Evolutionary conservation across 148 eudicot genomes (phyloP).

Genomic region (Tetragonia tetragonoides): DNA sequence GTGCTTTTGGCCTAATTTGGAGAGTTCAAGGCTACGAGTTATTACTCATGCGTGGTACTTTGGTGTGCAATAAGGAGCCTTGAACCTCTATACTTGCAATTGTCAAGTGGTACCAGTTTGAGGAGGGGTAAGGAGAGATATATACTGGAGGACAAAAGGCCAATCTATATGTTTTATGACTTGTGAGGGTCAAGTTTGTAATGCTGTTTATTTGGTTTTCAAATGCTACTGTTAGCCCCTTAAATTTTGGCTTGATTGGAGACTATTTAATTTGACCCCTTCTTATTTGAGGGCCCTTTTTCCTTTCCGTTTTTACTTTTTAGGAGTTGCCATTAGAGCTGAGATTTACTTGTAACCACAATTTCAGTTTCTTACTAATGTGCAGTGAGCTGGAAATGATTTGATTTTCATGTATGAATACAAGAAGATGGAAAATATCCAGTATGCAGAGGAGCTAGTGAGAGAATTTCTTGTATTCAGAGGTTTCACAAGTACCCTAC

Average conservation of each 20-base stretch:
- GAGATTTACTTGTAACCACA: background rate
- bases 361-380: background rate
- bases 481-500: constrained; percentile 84
- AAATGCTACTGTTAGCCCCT: background rate
- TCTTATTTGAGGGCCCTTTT: background rate
- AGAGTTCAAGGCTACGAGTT: too few relatives aligned
- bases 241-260: background rate
- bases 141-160: background rate
- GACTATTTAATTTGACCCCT: background rate
- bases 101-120: too few relatives aligned
- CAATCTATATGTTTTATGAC: background rate
- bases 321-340: background rate
- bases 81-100: background rate
- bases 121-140: background rate
- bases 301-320: background rate
- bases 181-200: background rate
- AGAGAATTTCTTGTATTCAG: constrained; percentile 84
- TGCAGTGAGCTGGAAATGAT: constrained; percentile 11
- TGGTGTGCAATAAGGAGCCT: background rate
- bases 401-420: background rate
- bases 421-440: constrained; percentile 74
- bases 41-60: too few relatives aligned
- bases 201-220: background rate
- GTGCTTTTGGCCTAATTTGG: too few relatives aligned
- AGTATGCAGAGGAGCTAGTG: constrained; percentile 86